These are phyloP conservation scores for Globisporangium yorkense DNA, from an alignment of 352 stramenopile genomes.

Conservation along the genomic window DNA sequence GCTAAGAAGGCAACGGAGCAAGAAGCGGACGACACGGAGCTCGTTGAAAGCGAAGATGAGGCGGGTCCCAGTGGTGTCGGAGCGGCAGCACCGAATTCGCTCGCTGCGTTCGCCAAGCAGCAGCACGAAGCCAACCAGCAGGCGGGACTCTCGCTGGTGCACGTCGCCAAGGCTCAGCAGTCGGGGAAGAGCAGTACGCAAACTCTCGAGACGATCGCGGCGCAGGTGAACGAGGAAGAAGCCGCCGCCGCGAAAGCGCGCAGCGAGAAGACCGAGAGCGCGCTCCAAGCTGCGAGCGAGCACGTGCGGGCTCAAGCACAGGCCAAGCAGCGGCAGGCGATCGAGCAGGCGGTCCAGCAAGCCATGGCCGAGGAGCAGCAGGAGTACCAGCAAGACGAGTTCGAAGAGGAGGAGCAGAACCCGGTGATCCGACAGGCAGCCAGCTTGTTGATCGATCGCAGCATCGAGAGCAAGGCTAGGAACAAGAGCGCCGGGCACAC, in stretches of 20 bases:
- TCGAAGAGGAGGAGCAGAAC: constrained; percentile 31
- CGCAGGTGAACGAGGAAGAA: constrained; percentile 37
- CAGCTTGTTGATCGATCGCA: background rate
- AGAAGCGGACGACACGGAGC: constrained; percentile 24
- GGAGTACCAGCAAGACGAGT: constrained; percentile 40
- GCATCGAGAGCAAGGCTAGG: background rate
- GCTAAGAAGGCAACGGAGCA: background rate
- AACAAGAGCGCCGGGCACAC: background rate
- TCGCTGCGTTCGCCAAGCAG: constrained; percentile 33
- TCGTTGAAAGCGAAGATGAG: constrained; percentile 22
- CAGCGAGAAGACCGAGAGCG: constrained; percentile 16
- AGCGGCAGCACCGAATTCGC: background rate
- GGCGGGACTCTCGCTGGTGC: constrained; percentile 10
- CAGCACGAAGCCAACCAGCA: constrained; percentile 10
- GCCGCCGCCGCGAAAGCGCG: constrained; percentile 10
- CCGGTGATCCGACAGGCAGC: constrained; percentile 17
- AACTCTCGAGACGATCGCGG: constrained; percentile 19
- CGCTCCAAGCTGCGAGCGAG: constrained; percentile 16
- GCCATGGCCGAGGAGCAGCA: constrained; percentile 33
- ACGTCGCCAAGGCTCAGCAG: constrained; percentile 12
- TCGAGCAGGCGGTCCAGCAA: constrained; percentile 26
- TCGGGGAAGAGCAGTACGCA: constrained; percentile 5
- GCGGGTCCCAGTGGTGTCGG: background rate
- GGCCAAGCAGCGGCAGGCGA: constrained; percentile 15
- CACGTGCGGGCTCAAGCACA: constrained; percentile 27